Conservation (phyloP, 1,139 yeast species). For the Saccharomyces hybrid region DNA sequence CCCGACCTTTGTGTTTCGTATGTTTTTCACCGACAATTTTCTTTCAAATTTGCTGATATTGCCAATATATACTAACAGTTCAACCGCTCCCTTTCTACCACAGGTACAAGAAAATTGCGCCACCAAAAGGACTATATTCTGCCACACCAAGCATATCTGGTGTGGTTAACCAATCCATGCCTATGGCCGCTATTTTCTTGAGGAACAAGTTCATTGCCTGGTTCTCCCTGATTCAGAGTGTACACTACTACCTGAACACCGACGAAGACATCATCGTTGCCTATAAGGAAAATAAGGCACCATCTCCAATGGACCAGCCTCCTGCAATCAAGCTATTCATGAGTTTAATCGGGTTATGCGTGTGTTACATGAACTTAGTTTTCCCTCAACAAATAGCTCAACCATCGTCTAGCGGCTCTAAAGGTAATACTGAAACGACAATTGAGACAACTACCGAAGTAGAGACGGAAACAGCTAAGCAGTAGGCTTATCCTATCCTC, state of each 20-base stretch:
- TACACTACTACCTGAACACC: slow-evolving; percentile 25
- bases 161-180: slow-evolving; percentile 49
- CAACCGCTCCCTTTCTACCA: neutral
- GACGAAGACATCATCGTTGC: slow-evolving; percentile 17
- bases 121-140: slow-evolving; percentile 41
- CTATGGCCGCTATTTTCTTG: slow-evolving; percentile 63
- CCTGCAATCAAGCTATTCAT: slow-evolving; percentile 42
- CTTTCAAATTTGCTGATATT: neutral
- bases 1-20: slow-evolving; percentile 37
- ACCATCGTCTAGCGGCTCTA: slow-evolving; percentile 9
- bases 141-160: slow-evolving; percentile 33
- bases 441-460: neutral
- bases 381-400: slow-evolving; percentile 29
- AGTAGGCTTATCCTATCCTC: neutral
- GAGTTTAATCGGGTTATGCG: slow-evolving; percentile 40
- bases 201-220: slow-evolving; percentile 34
- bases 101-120: slow-evolving; percentile 35
- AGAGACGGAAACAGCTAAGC: neutral
- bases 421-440: neutral
- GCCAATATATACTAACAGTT: slow-evolving; percentile 5
- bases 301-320: slow-evolving; percentile 33
- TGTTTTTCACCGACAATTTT: slow-evolving; percentile 16
- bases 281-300: slow-evolving; percentile 27
- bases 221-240: slow-evolving; percentile 28
- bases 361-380: slow-evolving; percentile 46